phyloP scores from a whole-genome alignment of 805 yeast genomes.

The Candida qinlingensis region DNA sequence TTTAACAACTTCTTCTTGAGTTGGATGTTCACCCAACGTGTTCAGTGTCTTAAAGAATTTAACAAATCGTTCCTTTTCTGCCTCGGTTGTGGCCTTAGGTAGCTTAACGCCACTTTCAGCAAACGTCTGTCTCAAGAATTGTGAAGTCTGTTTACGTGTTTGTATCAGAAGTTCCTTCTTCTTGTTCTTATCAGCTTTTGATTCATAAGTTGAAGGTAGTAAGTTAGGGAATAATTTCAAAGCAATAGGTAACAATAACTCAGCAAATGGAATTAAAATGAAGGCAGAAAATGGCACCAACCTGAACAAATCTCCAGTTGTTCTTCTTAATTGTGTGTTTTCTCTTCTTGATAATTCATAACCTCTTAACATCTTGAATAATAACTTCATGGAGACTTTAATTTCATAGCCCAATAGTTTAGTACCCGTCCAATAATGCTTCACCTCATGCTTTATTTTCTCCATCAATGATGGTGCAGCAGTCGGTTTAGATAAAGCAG shows the following conservation, averaged over 20 bases:
- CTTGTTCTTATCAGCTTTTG: conserved; percentile 53
- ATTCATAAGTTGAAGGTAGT: conserved; percentile 88
- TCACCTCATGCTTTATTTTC: conserved; percentile 80
- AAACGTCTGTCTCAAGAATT: conserved; percentile 60
- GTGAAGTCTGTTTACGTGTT: conserved; percentile 60
- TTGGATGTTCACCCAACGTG: conserved; percentile 52
- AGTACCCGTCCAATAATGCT: conserved; percentile 95
- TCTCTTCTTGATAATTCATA: conserved; percentile 91
- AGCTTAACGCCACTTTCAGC: conserved; percentile 63
- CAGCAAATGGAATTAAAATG: conserved; percentile 90
- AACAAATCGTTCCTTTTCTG: conserved; percentile 72
- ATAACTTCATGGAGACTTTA: conserved; percentile 73
- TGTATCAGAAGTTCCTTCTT: conserved; percentile 50
- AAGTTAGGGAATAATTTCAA: conserved; percentile 89
- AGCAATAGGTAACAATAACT: conserved; percentile 82
- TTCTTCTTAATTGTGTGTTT: conserved; percentile 78
- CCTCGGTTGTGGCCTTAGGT: conserved; percentile 58
- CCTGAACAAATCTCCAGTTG: conserved; percentile 78
- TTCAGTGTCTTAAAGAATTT: conserved; percentile 72
- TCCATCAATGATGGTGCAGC: conserved; percentile 64
- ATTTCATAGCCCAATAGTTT: conserved; percentile 88
- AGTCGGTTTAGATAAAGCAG: not conserved
- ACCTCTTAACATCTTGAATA: conserved; percentile 81
- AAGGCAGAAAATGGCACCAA: conserved; percentile 92
- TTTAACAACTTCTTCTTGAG: conserved; percentile 63